Conservation (phyloP, 495 filamentous ascomycete genomes). For the Neurospora sp. region DNA sequence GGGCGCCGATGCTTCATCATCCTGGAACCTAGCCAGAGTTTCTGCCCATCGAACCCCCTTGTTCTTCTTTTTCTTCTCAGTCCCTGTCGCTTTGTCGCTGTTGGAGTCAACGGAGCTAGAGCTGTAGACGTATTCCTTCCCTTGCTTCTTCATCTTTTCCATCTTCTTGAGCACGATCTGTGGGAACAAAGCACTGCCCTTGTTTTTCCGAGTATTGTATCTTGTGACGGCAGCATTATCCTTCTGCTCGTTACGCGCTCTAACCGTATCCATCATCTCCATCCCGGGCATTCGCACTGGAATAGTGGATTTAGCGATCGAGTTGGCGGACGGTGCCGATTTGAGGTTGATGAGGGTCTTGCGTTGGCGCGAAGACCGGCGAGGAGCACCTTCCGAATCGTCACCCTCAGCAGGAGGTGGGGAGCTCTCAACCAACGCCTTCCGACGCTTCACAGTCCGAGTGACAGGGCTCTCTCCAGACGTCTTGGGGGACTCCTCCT, state of each 20-base stretch:
- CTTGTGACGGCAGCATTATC: constrained; percentile 37
- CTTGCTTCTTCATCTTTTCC: constrained; percentile 22
- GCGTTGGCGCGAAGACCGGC: constrained; percentile 21
- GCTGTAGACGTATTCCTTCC: not conserved
- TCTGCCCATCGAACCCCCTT: constrained; percentile 24
- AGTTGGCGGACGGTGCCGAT: constrained; percentile 22
- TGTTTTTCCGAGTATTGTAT: constrained; percentile 48
- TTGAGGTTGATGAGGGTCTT: constrained; percentile 16
- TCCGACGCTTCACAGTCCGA: not conserved
- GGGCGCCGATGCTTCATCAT: constrained; percentile 1
- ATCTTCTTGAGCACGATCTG: constrained; percentile 20
- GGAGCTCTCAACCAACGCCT: not conserved
- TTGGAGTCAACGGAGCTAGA: not conserved
- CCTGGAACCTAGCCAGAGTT: constrained; percentile 18
- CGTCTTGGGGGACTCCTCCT: constrained; percentile 1
- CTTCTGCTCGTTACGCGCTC: constrained; percentile 37
- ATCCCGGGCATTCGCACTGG: constrained; percentile 22
- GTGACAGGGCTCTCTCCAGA: not conserved
- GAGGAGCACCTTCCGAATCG: constrained; percentile 7
- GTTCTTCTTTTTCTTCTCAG: constrained; percentile 4
- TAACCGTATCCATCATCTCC: constrained; percentile 15
- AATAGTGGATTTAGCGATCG: constrained; percentile 20
- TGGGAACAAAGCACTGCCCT: constrained; percentile 28
- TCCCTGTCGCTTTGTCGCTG: not conserved
- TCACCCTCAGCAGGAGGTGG: constrained; percentile 1